A percentile compares a stretch with the other conserved stretches of the same genome.
Conservation (phyloP, 2,329 filamentous ascomycete genomes). For the Basipetospora chlamydospora region DNA sequence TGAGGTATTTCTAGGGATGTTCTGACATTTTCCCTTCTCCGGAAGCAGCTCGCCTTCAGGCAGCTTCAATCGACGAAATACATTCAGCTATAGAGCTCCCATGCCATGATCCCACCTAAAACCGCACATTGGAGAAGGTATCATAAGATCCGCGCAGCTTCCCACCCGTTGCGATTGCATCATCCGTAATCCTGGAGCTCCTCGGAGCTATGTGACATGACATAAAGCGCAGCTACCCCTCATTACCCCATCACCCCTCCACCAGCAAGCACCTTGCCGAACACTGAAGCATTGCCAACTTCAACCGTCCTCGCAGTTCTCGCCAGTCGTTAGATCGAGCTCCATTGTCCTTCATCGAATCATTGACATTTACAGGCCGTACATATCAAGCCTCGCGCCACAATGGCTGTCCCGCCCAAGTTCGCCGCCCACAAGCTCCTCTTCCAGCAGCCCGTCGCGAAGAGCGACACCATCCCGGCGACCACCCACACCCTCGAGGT, state of each 20-base stretch:
- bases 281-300: neutral
- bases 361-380: too few relatives aligned
- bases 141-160: too few relatives aligned
- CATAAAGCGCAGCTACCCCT: neutral
- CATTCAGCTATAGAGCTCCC: too few relatives aligned
- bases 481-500: conserved; percentile 46
- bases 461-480: conserved; percentile 22
- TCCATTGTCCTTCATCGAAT: neutral
- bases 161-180: too few relatives aligned
- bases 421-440: conserved; percentile 58
- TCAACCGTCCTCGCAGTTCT: neutral
- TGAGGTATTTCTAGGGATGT: too few relatives aligned
- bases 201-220: neutral
- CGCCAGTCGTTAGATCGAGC: too few relatives aligned
- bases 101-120: too few relatives aligned
- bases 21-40: too few relatives aligned
- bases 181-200: neutral
- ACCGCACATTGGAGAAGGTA: too few relatives aligned
- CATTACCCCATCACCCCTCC: neutral
- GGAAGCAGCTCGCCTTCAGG: too few relatives aligned
- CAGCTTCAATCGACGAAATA: too few relatives aligned
- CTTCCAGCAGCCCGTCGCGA: conserved; percentile 23
- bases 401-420: conserved; percentile 64
- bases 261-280: neutral
- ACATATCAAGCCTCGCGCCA: too few relatives aligned